A percentile compares a stretch with the other conserved stretches of the same genome.
Evolutionary conservation across 768 basidiomycete genomes (phyloP).

Genomic region (Hydnum rufescens): DNA sequence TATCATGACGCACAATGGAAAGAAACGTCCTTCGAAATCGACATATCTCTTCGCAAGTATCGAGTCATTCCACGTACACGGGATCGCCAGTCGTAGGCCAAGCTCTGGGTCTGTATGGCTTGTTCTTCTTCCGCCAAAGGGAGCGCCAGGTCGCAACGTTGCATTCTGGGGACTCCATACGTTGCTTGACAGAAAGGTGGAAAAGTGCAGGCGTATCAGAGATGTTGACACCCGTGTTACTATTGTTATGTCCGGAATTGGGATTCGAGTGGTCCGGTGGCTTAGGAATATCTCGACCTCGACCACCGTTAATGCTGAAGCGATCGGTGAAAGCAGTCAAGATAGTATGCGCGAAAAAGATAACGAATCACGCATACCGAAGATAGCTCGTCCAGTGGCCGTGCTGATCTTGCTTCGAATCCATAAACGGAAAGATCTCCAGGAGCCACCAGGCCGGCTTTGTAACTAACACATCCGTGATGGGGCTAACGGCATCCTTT

Average conservation of each 20-base stretch:
- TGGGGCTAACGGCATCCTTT: constrained; percentile 1
- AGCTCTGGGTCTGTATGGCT: not conserved
- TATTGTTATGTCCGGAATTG: not conserved
- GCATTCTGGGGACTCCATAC: constrained; percentile 2
- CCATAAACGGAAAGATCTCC: constrained; percentile 8
- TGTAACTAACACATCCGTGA: constrained; percentile 5
- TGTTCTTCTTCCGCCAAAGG: not conserved
- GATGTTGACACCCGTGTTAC: not conserved
- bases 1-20: not conserved
- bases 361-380: constrained; percentile 2
- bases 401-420: constrained; percentile 3
- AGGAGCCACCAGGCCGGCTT: constrained; percentile 9
- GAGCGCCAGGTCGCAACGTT: not conserved
- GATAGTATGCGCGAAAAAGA: not conserved
- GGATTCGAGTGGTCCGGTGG: not conserved
- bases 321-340: not conserved
- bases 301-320: not conserved
- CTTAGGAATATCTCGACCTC: not conserved
- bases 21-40: not conserved
- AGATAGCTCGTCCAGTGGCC: constrained; percentile 5
- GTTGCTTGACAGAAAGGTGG: constrained; percentile 7
- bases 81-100: not conserved
- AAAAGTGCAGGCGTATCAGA: not conserved
- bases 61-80: not conserved
- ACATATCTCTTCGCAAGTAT: not conserved